Evolutionary conservation across 106 monocot genomes (phyloP), one percentile per base, ranked within the genome.

Genomic region (Dactylorhiza incarnata): DNA sequence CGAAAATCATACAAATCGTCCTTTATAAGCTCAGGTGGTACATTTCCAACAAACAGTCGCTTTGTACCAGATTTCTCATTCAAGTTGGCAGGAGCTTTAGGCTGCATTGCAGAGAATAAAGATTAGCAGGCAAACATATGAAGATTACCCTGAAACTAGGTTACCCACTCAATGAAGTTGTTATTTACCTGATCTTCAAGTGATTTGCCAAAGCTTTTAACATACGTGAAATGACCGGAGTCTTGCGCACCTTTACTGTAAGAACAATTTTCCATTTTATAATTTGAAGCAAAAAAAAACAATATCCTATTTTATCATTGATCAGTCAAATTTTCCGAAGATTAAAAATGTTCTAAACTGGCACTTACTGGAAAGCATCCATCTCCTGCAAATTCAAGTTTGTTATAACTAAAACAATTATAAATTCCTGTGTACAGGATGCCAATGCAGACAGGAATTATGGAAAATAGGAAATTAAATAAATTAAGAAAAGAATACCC

Each of bases 161-260:
- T 9, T 19, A 13, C 6, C 16, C 4, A 58, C 17, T 20, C 6
- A 7, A 25, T 66, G 52, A 17, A 75, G 10, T 54, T 71, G 20
- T 17, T 17, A 26, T 54, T 4, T 61, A 88, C 90, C 90, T 86
- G 77, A 56, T 90, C 78, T 73, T 90, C 87, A 46, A 83, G 81
- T 13, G 81, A 85, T 45, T 78, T 86, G 24, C 86, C 85, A 65
- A 94, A 94, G 14, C 94, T 90, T 82, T 79, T 90, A 7, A 90
- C 79, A 68, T 90, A 94, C 53, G 86, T 6, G 24, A 83, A 86
- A 0, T 81, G 77, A 53, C 83, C 54, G 9, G 63, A 53, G 56
- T 80, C 82, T 68, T 75, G 78, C 0, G 71, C 78, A 56, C 78
- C 82, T 72, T 85, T 84, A 44, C 87, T 81, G 58, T 78, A 77